Conservation (phyloP, 371 early-diverging fungal genomes). For the Synchytrium microbalum region DNA sequence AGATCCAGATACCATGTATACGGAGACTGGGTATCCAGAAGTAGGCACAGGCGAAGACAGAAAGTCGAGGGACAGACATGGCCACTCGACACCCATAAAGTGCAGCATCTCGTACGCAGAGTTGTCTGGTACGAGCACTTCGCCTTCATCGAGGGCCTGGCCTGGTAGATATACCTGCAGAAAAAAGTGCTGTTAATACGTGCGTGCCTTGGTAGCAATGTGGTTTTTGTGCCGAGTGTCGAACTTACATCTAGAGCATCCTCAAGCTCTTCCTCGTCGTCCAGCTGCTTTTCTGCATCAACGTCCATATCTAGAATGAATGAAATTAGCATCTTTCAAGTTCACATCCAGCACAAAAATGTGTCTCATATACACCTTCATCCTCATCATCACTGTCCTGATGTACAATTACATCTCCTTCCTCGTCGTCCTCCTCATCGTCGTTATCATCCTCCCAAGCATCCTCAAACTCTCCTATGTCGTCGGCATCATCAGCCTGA, state of each 20-base stretch:
- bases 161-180: conserved; percentile 89
- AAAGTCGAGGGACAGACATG: conserved; percentile 94
- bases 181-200: no score
- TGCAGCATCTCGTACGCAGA: conserved; percentile 95
- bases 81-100: conserved; percentile 83
- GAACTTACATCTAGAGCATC: no score
- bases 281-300: conserved; percentile 19
- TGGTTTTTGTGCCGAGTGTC: no score
- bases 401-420: conserved; percentile 44
- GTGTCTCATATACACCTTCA: conserved; percentile 17
- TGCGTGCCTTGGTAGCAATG: no score
- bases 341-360: conserved; percentile 4
- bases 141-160: conserved; percentile 75
- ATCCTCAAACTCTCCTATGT: conserved; percentile 95
- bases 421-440: no score
- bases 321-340: not conserved
- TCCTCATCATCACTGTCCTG: conserved; percentile 55
- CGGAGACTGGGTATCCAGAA: conserved; percentile 77
- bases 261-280: conserved; percentile 29
- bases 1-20: conserved; percentile 90
- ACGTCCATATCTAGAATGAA: not conserved
- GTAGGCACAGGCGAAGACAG: conserved; percentile 77
- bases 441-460: conserved; percentile 86
- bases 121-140: conserved; percentile 87
- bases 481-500: conserved; percentile 38